Percentiles rank a stretch among this genome's conserved stretches.
phyloP scores from a whole-genome alignment of 352 stramenopile genomes.

The Phytophthora constricta region DNA sequence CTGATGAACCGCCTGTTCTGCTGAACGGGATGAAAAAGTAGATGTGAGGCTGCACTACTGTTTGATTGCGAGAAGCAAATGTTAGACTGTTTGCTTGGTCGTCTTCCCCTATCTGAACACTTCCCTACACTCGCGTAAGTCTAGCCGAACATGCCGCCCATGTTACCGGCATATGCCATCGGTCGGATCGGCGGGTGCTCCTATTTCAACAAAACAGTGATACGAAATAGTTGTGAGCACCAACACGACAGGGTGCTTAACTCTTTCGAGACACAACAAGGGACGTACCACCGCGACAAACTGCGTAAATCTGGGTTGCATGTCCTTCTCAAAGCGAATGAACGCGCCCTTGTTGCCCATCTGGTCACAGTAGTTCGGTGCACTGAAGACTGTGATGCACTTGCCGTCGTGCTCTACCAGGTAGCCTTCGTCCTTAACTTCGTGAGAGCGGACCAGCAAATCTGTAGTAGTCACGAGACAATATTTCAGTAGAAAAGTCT shows the following conservation, averaged over 20 bases:
- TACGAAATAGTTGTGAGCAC: constrained; percentile 4
- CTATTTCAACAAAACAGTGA: constrained; percentile 30
- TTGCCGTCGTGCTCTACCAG: constrained; percentile 99
- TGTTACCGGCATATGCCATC: constrained; percentile 92
- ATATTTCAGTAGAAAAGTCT: constrained; percentile 5
- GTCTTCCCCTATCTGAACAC: constrained; percentile 35
- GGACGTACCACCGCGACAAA: constrained; percentile 91
- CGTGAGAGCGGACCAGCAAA: constrained; percentile 98
- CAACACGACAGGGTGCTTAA: neutral
- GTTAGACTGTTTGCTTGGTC: constrained; percentile 26
- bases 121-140: constrained; percentile 28
- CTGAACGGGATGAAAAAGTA: constrained; percentile 15
- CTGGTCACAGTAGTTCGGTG: constrained; percentile 99
- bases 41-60: constrained; percentile 20
- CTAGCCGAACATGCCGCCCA: constrained; percentile 90
- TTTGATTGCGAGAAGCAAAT: constrained; percentile 35
- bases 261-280: neutral
- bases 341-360: constrained; percentile 99
- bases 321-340: constrained; percentile 96
- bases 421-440: constrained; percentile 99
- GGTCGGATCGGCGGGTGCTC: constrained; percentile 89
- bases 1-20: constrained; percentile 43
- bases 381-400: constrained; percentile 99
- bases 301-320: constrained; percentile 96
- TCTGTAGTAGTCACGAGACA: constrained; percentile 50